These are phyloP conservation scores for Neopestalotiopsis rosae DNA, from an alignment of 2,329 filamentous ascomycete species.

Conservation along the genomic window DNA sequence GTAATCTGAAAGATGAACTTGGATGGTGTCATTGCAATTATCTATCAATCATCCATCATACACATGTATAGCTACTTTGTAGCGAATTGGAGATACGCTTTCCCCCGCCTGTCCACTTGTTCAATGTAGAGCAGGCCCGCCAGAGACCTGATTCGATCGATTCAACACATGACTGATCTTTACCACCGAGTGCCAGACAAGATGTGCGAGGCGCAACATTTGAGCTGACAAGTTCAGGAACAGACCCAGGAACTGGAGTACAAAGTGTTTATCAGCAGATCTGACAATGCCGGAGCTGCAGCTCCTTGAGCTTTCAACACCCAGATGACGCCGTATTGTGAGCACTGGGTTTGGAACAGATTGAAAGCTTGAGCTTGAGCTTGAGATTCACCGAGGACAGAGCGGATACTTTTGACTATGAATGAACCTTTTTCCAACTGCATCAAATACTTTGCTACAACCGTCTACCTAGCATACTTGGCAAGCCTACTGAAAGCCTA, in stretches of 20 bases:
- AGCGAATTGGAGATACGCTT: background rate
- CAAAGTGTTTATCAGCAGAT: background rate
- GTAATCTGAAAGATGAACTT: background rate
- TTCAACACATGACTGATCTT: background rate
- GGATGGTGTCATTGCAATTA: background rate
- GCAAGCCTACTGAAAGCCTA: background rate
- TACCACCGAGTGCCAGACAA: background rate
- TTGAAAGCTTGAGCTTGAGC: background rate
- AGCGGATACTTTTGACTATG: background rate
- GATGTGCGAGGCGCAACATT: background rate
- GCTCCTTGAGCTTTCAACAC: background rate
- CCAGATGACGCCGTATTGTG: background rate
- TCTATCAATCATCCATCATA: background rate
- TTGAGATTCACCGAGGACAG: background rate
- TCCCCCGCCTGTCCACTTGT: too few relatives aligned
- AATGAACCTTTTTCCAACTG: background rate
- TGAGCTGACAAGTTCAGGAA: background rate
- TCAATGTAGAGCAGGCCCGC: background rate
- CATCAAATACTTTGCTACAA: background rate
- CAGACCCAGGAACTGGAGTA: background rate
- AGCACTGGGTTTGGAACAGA: background rate
- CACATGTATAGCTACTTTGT: background rate
- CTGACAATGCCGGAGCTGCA: background rate
- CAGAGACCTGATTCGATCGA: background rate
- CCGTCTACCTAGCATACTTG: background rate